Conservation (phyloP, 2,329 filamentous ascomycete species). For the Biscogniauxia sp. region DNA sequence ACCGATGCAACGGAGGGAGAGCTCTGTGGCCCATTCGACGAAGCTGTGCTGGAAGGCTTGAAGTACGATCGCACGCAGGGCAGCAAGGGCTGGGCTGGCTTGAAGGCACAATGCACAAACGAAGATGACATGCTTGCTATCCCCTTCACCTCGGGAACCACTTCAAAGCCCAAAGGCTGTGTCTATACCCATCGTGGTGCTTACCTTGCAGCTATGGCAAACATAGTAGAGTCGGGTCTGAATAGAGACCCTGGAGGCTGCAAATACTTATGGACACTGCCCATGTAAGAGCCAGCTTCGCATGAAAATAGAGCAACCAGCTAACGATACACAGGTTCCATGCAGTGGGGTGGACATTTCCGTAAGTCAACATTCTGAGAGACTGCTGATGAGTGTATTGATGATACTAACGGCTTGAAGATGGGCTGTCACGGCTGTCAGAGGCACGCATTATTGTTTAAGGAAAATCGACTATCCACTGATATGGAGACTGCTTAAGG, state of each 20-base stretch:
- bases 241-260: constrained; percentile 69
- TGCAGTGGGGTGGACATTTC: constrained; percentile 78
- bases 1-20: constrained; percentile 74
- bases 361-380: constrained; percentile 37
- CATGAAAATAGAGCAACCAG: neutral
- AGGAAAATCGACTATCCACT: constrained; percentile 92
- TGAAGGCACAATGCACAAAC: constrained; percentile 66
- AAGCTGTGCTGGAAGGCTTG: constrained; percentile 78
- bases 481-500: constrained; percentile 85
- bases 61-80: constrained; percentile 67
- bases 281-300: constrained; percentile 64
- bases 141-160: constrained; percentile 92
- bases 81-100: constrained; percentile 69
- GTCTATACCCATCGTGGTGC: constrained; percentile 85
- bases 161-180: constrained; percentile 87
- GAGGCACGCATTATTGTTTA: constrained; percentile 93
- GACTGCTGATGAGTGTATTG: neutral
- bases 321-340: constrained; percentile 50
- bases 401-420: constrained; percentile 14
- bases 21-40: constrained; percentile 76
- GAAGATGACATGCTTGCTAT: constrained; percentile 84
- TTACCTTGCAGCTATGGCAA: constrained; percentile 81
- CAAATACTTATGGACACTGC: constrained; percentile 87
- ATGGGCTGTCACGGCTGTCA: constrained; percentile 87
- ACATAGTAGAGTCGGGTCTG: constrained; percentile 84